A percentile compares a stretch with the other conserved stretches of the same genome.
Evolutionary conservation across 495 filamentous ascomycete species (phyloP).

Genomic region (Hyphodiscus hymeniophilus): DNA sequence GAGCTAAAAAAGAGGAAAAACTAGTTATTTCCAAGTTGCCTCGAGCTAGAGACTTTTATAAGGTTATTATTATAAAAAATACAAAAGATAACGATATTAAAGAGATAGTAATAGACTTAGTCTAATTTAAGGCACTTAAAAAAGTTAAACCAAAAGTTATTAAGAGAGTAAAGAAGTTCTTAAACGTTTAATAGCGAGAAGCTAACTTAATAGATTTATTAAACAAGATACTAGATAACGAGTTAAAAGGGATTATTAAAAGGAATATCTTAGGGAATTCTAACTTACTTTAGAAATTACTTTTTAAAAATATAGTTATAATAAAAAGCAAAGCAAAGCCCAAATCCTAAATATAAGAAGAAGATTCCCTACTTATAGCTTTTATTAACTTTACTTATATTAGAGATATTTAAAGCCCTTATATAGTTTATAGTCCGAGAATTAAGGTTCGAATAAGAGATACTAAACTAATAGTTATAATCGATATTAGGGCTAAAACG

Average conservation of each 20-base stretch:
- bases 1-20: not conserved
- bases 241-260: not conserved
- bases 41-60: not conserved
- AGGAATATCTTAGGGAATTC: not conserved
- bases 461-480: not conserved
- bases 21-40: not conserved
- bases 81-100: not conserved
- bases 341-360: no score
- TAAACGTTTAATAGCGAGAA: no score
- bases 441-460: not conserved
- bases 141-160: not conserved
- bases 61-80: not conserved
- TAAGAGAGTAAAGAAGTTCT: no score
- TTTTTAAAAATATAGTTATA: not conserved
- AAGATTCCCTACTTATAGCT: no score
- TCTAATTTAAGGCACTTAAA: not conserved
- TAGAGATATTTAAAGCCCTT: not conserved
- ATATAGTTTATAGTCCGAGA: not conserved
- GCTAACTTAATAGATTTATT: no score
- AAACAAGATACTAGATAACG: not conserved
- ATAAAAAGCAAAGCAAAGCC: not conserved
- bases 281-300: not conserved
- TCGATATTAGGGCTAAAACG: no score
- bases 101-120: not conserved
- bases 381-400: not conserved